These are phyloP conservation scores for Fusarium sp. DNA, from an alignment of 2,329 filamentous ascomycete genomes.

Conservation along the genomic window DNA sequence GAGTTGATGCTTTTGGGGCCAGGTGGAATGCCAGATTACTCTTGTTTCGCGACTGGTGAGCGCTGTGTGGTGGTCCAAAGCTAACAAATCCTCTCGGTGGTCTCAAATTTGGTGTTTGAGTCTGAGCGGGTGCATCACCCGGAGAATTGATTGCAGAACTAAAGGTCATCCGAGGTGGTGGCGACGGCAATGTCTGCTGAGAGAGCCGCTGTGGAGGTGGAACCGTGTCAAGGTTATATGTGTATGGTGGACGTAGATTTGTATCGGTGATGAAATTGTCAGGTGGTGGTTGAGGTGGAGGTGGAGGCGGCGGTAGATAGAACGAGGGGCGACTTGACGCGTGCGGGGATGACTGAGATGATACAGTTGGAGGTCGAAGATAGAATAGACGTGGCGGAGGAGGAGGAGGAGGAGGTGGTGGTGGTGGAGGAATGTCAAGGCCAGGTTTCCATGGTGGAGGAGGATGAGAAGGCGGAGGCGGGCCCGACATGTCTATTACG, in stretches of 20 bases:
- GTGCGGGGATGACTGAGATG: constrained; percentile 1
- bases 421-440: neutral
- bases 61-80: neutral
- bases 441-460: constrained; percentile 4
- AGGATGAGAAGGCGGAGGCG: constrained; percentile 30
- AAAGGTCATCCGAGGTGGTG: neutral
- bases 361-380: constrained; percentile 14
- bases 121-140: neutral
- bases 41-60: neutral
- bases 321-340: neutral
- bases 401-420: neutral
- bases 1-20: neutral
- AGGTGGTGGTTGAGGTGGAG: constrained; percentile 24
- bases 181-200: constrained; percentile 1
- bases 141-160: neutral
- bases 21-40: neutral
- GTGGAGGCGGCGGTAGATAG: constrained; percentile 11
- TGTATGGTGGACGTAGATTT: constrained; percentile 19
- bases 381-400: neutral
- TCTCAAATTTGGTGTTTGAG: neutral
- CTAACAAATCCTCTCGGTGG: constrained; percentile 1
- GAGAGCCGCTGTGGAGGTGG: constrained; percentile 1
- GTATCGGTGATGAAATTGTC: neutral
- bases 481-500: constrained; percentile 31
- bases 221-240: constrained; percentile 6